Evolutionary conservation across 2,329 filamentous ascomycete genomes (phyloP).

Genomic region (Teratosphaeria gauchensis): DNA sequence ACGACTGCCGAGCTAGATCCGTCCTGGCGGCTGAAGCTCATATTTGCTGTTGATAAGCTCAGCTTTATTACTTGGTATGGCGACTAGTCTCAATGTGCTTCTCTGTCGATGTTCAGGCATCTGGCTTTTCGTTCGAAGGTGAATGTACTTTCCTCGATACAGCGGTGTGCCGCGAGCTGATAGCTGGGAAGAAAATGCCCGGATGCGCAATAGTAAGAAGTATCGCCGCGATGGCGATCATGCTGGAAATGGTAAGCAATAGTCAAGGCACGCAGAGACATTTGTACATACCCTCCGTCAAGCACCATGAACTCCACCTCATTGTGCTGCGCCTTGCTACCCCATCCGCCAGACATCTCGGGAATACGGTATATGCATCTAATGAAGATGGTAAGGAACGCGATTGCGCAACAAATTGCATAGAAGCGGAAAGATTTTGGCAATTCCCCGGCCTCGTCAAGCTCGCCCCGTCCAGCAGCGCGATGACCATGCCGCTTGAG

Average conservation of each 20-base stretch:
- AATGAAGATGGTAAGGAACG: constrained; percentile 56
- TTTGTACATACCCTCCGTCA: constrained; percentile 36
- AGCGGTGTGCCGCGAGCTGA: constrained; percentile 4
- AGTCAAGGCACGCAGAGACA: background rate
- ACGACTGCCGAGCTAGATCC: no score
- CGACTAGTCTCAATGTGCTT: background rate
- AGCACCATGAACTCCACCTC: constrained; percentile 39
- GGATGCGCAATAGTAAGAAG: constrained; percentile 36
- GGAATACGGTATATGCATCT: constrained; percentile 53
- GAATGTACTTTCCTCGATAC: background rate
- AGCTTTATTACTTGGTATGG: background rate
- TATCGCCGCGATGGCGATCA: constrained; percentile 35
- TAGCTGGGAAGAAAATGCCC: constrained; percentile 33
- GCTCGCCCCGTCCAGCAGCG: constrained; percentile 2
- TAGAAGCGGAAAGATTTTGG: constrained; percentile 42
- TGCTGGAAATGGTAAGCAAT: constrained; percentile 23
- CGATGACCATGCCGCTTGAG: constrained; percentile 3
- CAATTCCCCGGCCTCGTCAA: constrained; percentile 30
- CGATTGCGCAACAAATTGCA: constrained; percentile 44
- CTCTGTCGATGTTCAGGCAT: background rate
- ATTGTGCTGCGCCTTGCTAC: constrained; percentile 36
- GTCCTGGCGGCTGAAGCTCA: no score
- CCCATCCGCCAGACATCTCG: constrained; percentile 43
- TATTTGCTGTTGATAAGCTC: no score
- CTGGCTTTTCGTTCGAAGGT: background rate